A percentile compares a stretch with the other conserved stretches of the same genome.
phyloP scores from a whole-genome alignment of 2,329 filamentous ascomycete genomes.

The Monosporascus sp. region DNA sequence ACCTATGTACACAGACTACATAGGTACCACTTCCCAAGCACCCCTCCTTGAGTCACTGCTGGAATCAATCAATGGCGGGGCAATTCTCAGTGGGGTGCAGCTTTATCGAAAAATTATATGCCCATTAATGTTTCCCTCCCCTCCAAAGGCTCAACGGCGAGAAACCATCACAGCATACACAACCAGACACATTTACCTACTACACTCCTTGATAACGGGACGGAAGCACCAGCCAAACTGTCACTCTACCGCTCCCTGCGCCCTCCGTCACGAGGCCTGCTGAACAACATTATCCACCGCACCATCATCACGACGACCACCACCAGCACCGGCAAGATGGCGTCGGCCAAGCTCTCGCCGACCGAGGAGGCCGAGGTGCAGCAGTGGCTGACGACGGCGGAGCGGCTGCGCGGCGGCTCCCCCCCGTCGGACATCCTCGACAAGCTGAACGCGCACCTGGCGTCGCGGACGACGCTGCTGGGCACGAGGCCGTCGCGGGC shows the following conservation, averaged over 20 bases:
- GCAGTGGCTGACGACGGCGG: constrained; percentile 79
- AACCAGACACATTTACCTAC: neutral
- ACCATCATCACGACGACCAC: constrained; percentile 40
- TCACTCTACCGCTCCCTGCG: constrained; percentile 34
- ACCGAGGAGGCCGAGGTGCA: constrained; percentile 82
- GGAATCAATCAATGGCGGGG: neutral
- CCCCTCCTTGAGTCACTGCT: neutral
- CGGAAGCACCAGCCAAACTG: constrained; percentile 21
- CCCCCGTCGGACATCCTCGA: constrained; percentile 55
- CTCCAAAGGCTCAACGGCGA: neutral
- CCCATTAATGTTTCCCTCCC: no score
- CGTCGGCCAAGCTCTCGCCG: constrained; percentile 67
- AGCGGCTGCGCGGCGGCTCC: constrained; percentile 53
- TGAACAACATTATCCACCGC: constrained; percentile 29
- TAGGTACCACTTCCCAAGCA: neutral
- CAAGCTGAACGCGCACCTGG: constrained; percentile 79
- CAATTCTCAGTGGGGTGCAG: neutral
- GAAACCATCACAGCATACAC: neutral
- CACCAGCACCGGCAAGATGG: neutral
- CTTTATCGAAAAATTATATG: no score
- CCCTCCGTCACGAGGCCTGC: constrained; percentile 27
- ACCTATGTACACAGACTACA: neutral
- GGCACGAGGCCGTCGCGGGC: constrained; percentile 85
- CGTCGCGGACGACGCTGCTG: constrained; percentile 81
- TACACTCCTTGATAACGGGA: constrained; percentile 3